A percentile compares a stretch with the other conserved stretches of the same genome.
Conservation (phyloP, 371 early-diverging fungal genomes). For the Apophysomyces variabilis region DNA sequence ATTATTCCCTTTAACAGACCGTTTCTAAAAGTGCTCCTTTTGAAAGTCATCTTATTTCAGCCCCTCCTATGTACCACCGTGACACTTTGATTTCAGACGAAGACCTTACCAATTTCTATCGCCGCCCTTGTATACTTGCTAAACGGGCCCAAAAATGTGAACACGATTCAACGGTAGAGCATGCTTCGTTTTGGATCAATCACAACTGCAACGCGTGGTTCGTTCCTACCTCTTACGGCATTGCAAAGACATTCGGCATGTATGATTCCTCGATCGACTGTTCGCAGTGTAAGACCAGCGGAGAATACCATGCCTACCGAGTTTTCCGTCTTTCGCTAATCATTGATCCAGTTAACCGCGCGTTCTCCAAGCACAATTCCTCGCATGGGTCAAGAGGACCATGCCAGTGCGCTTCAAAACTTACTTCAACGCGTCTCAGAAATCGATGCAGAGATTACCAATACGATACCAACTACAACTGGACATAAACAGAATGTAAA, state of each 20-base stretch:
- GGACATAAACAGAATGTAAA: slow-evolving; percentile 32
- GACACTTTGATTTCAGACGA: too few species aligned
- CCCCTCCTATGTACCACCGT: too few species aligned
- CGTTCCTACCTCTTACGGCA: not conserved
- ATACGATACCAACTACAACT: slow-evolving; percentile 11
- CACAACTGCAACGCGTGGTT: not conserved
- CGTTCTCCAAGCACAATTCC: slow-evolving; percentile 18
- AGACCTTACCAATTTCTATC: too few species aligned
- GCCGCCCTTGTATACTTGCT: too few species aligned
- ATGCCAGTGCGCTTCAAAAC: slow-evolving; percentile 38
- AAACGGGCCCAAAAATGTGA: too few species aligned
- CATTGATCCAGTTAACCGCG: not conserved
- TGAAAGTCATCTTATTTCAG: too few species aligned
- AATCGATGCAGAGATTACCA: slow-evolving; percentile 35
- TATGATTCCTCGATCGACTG: not conserved
- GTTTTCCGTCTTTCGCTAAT: not conserved
- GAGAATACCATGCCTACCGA: not conserved
- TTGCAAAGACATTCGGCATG: not conserved
- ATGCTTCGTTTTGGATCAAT: too few species aligned
- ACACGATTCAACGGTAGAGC: too few species aligned
- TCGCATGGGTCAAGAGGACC: slow-evolving; percentile 29
- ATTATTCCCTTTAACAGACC: too few species aligned
- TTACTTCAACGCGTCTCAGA: slow-evolving; percentile 38
- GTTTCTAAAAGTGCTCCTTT: too few species aligned
- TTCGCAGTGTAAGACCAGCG: not conserved